Evolutionary conservation across 164 flowering plant species (phyloP).

Genomic region (Kalanchoe fedtschenkoi): DNA sequence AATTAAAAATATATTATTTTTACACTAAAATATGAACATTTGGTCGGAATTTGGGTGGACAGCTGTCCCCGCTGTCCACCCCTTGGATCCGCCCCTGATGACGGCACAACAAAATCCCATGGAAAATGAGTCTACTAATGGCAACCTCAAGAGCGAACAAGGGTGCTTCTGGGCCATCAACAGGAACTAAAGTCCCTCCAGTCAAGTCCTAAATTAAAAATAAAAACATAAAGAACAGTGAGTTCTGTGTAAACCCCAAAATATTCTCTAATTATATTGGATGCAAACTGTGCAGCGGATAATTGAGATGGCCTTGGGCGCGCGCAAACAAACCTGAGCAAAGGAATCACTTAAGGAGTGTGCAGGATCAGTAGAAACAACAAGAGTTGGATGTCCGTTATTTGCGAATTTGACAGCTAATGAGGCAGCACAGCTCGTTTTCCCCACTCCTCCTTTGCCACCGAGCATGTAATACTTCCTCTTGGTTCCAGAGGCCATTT

Average conservation of each 20-base stretch:
- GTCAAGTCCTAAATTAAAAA: constrained; percentile 60
- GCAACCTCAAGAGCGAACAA: constrained; percentile 91
- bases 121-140: background rate
- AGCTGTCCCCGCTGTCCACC: too few species aligned
- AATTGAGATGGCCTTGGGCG: background rate
- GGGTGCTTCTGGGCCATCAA: constrained; percentile 78
- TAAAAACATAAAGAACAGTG: background rate
- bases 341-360: constrained; percentile 98
- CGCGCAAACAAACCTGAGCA: constrained; percentile 14
- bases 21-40: too few species aligned
- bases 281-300: background rate
- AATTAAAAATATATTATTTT: too few species aligned
- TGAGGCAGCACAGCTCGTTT: constrained; percentile 96
- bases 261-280: background rate
- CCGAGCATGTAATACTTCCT: constrained; percentile 87
- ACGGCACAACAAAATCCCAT: background rate
- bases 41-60: too few species aligned
- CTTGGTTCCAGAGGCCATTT: constrained; percentile 55
- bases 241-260: background rate
- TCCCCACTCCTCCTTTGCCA: constrained; percentile 98
- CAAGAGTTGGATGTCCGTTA: constrained; percentile 77
- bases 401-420: constrained; percentile 91
- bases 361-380: constrained; percentile 95
- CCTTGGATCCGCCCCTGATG: too few species aligned
- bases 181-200: constrained; percentile 80